Base-by-base conservation (phyloP, 2,329 filamentous ascomycete species). In the Colletotrichum sp. region DNA sequence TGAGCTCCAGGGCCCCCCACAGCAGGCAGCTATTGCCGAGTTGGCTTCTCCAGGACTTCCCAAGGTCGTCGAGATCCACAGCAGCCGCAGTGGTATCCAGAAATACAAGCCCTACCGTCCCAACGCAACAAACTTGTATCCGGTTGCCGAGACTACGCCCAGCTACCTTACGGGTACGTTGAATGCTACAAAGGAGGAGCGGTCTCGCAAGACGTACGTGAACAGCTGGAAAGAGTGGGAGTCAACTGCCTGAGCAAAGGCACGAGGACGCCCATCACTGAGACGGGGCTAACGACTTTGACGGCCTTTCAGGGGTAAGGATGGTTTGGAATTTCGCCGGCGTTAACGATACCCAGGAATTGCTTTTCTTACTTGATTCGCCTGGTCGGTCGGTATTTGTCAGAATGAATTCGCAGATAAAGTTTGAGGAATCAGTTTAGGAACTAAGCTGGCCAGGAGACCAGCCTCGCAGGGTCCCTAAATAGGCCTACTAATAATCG, bases 1-100 rank as follows among this genome's bases (percentile, higher is more conserved):
- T 43, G 77, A 78, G 62, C 36, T 78, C 39, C 75, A 77, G 6
- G 75, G 72, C 16, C 73, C 75, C 15, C 77, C 77, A 16, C 70
- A 77, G 67, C 61, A 69, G 28, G 77, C 77, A 18, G 75, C 75
- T 16, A 32, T 78, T 34, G 75, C 72, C 30, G 76, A 76, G 66
- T 39, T 77, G 39, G 72, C 71, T 32, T 78, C 75, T 7, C 77
- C 71, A 5, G 77, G 77, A 25, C 69, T 73, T 9, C 77, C 77
- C 16, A 77, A 43, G 39, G 62, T 78, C 36, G 69, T 78, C 13
- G 68, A 78, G 62, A 77, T 78, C 28, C 62, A 71, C 27, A 77
- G 71, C 64, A 78, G 18, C 36, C 76, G 76, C 30, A 77, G 36
- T 15, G 69, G 71, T 48, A 27, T 55, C 32, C 71, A 73, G 55